Base-by-base conservation (phyloP, 495 filamentous ascomycete genomes). In the Aspergillus saccharolyticus region DNA sequence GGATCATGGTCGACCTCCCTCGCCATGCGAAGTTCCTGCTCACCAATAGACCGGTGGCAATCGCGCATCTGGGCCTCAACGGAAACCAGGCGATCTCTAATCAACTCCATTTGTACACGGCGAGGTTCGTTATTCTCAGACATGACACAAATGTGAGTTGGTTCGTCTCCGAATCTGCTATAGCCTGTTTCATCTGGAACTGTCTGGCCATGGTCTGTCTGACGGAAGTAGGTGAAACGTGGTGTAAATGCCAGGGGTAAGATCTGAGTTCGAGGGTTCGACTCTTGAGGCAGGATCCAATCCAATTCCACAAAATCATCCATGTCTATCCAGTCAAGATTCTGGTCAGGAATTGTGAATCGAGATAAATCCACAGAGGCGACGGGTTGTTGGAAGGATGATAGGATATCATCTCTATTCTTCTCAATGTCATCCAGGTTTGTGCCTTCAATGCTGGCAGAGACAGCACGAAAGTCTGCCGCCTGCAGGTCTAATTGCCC, bases 291-390 rank as follows among this genome's bases (percentile, higher is more conserved):
- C 17, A 97, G 74, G 56, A 96, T 89, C 91, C 93, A 97, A 67
- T 96, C 94, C 10, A 97, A 78, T 69, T 98, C 94, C 22, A 97
- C 90, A 74, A 97, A 97, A 67, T 98, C 94, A 71, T 98, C 94
- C 91, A 97, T 97, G 68, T 98, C 94, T 64, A 97, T 88, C 94
- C 94, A 98, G 53, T 84, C 86, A 62, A 89, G 83, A 68, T 98
- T 94, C 42, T 92, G 90, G 66, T 98, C 94, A 0, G 91, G 91
- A 55, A 98, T 96, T 0, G 85, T 91, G 68, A 97, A 97, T 25
- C 88, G 84, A 17, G 92, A 96, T 45, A 96, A 78, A 71, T 97
- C 91, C 7, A 80, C 82, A 9, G 73, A 68, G 3, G 75, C 60
- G 24, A 73, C 66, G 20, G 79, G 76, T 45, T 83, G 75, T 56